Evolutionary conservation across 2,329 filamentous ascomycete species (phyloP).

Genomic region (Penicillium capsulatum): DNA sequence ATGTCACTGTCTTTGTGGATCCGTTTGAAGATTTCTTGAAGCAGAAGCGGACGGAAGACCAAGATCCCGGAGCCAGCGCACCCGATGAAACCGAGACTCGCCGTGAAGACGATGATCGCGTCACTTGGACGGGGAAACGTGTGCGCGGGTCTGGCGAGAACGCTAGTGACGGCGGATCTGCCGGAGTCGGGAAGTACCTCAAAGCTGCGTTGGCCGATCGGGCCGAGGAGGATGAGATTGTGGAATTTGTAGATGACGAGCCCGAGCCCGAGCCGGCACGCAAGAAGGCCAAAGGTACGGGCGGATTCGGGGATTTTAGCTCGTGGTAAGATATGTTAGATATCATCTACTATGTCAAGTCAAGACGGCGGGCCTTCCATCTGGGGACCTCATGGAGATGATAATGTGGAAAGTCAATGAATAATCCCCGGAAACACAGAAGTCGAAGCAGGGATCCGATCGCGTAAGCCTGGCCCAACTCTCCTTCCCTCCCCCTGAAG

Average conservation of each 20-base stretch:
- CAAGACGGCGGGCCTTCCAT: neutral
- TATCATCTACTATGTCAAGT: too few species aligned
- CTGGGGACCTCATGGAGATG: conserved; percentile 1
- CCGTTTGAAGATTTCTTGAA: conserved; percentile 92
- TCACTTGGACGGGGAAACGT: conserved; percentile 95
- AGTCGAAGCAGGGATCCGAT: too few species aligned
- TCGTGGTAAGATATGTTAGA: conserved; percentile 61
- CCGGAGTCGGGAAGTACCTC: conserved; percentile 75
- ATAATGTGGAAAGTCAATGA: too few species aligned
- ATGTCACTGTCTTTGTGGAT: conserved; percentile 83
- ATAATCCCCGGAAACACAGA: too few species aligned
- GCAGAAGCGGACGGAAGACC: conserved; percentile 63
- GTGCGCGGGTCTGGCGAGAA: conserved; percentile 65
- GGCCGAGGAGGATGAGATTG: conserved; percentile 53
- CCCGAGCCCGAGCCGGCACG: conserved; percentile 64
- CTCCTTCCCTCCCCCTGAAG: neutral
- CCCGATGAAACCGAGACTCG: conserved; percentile 23
- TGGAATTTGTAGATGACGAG: conserved; percentile 58
- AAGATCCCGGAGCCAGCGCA: conserved; percentile 38
- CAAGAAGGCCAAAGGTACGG: conserved; percentile 69
- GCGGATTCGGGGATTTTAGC: conserved; percentile 93
- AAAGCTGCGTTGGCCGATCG: conserved; percentile 52
- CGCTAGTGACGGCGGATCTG: conserved; percentile 44
- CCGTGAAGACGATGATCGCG: conserved; percentile 71
- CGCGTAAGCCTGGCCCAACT: too few species aligned